Percentiles rank a stretch among this genome's conserved stretches.
Conservation (phyloP, 2,329 filamentous ascomycete species). For the Mycosphaerelloides madeirae region DNA sequence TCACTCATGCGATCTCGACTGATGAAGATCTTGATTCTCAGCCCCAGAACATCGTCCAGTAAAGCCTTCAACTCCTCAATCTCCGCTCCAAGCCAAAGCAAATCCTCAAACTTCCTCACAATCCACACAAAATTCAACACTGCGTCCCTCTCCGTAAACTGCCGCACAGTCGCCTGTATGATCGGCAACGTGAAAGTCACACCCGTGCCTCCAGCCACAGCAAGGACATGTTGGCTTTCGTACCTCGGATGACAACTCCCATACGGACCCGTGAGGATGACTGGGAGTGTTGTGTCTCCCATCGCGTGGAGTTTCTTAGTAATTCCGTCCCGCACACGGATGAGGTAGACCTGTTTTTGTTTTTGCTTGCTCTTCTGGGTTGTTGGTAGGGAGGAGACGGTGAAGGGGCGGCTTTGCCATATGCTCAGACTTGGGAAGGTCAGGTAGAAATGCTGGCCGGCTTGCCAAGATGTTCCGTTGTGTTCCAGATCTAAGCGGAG, state of each 20-base stretch:
- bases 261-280: constrained; percentile 62
- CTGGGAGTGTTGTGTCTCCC: constrained; percentile 43
- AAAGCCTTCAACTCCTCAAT: constrained; percentile 46
- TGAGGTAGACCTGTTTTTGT: constrained; percentile 32
- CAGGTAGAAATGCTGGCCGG: constrained; percentile 69
- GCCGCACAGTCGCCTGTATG: constrained; percentile 35
- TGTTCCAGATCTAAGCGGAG: constrained; percentile 63
- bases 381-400: constrained; percentile 53
- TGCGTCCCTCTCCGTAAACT: constrained; percentile 4
- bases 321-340: constrained; percentile 47
- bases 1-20: constrained; percentile 54
- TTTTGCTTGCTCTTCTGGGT: constrained; percentile 17
- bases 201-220: constrained; percentile 53
- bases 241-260: constrained; percentile 37
- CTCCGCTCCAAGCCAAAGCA: constrained; percentile 57
- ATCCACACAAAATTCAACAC: constrained; percentile 62
- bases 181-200: constrained; percentile 53
- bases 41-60: constrained; percentile 32
- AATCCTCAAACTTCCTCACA: constrained; percentile 51
- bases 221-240: constrained; percentile 22
- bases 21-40: constrained; percentile 56
- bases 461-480: constrained; percentile 54
- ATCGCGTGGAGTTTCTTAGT: constrained; percentile 53
- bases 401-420: constrained; percentile 71
- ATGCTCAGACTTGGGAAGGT: constrained; percentile 61